Percentiles rank a stretch among this genome's conserved stretches.
Evolutionary conservation across 768 basidiomycete species (phyloP).

Genomic region (Mycena haematopus): DNA sequence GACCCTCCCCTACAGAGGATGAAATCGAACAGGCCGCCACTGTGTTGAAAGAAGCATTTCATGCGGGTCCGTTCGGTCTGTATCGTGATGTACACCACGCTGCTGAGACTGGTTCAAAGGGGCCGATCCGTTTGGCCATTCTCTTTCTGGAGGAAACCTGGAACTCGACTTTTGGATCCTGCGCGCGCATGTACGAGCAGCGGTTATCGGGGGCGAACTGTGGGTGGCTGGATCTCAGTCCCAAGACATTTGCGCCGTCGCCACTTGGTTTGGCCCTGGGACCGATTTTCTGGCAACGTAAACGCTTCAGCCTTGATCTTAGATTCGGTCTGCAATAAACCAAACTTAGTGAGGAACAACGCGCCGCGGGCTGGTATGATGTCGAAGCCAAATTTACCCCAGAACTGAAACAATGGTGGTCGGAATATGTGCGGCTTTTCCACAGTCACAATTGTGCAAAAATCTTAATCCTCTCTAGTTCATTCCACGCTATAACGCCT

Average conservation of each 20-base stretch:
- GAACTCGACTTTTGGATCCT: slow-evolving; percentile 6
- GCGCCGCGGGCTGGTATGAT: slow-evolving; percentile 26
- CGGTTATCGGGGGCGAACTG: slow-evolving; percentile 20
- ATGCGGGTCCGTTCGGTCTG: not conserved
- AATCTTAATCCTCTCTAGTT: not conserved
- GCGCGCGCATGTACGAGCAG: slow-evolving; percentile 12
- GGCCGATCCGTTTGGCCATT: slow-evolving; percentile 41
- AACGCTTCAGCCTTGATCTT: not conserved
- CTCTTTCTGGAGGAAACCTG: slow-evolving; percentile 32
- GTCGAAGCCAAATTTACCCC: slow-evolving; percentile 16
- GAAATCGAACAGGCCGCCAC: slow-evolving; percentile 7
- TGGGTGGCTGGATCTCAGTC: slow-evolving; percentile 25
- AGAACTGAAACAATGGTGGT: slow-evolving; percentile 24
- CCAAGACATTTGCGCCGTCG: slow-evolving; percentile 25
- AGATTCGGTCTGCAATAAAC: not conserved
- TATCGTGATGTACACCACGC: not conserved
- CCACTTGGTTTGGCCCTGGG: slow-evolving; percentile 28
- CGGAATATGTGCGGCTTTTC: slow-evolving; percentile 19
- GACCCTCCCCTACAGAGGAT: not conserved
- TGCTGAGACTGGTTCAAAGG: slow-evolving; percentile 5
- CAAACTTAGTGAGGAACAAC: slow-evolving; percentile 24
- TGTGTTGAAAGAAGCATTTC: slow-evolving; percentile 9
- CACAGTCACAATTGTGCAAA: not conserved
- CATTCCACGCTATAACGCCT: slow-evolving; percentile 3
- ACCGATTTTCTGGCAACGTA: slow-evolving; percentile 25